Evolutionary conservation across 2,329 filamentous ascomycete genomes (phyloP).

Genomic region (Botrytis porri): DNA sequence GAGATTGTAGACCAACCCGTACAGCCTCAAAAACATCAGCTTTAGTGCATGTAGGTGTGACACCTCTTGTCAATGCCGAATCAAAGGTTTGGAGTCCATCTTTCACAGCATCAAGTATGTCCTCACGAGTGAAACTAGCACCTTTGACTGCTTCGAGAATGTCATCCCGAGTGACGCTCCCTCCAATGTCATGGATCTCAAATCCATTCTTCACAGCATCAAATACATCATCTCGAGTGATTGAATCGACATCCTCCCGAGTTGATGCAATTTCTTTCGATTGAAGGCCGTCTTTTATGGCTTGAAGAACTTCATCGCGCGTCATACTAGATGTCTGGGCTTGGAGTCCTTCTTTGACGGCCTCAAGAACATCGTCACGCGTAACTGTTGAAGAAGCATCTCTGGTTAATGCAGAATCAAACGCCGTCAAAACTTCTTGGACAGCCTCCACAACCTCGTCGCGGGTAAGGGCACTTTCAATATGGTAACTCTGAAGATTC

Average conservation of each 20-base stretch:
- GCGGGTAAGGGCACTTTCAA: conserved; percentile 65
- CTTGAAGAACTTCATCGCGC: conserved; percentile 57
- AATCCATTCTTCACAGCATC: conserved; percentile 63
- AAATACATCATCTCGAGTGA: conserved; percentile 61
- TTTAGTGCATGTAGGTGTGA: conserved; percentile 57
- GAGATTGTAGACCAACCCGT: conserved; percentile 63
- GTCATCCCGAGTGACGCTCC: conserved; percentile 60
- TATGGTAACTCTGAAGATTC: conserved; percentile 61
- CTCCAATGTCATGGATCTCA: conserved; percentile 61
- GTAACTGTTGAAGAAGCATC: conserved; percentile 63
- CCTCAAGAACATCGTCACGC: conserved; percentile 77
- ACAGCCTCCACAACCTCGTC: conserved; percentile 84
- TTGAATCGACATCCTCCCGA: conserved; percentile 39
- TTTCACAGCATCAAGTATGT: conserved; percentile 62
- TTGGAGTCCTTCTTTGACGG: conserved; percentile 81
- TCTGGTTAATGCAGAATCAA: conserved; percentile 68
- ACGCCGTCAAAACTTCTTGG: conserved; percentile 79
- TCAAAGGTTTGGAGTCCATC: conserved; percentile 55
- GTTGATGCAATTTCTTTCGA: conserved; percentile 46
- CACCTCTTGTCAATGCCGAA: conserved; percentile 34
- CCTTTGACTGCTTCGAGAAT: conserved; percentile 63
- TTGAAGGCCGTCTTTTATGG: conserved; percentile 59
- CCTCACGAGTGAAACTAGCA: conserved; percentile 59
- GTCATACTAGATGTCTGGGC: conserved; percentile 59
- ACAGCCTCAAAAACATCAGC: conserved; percentile 87